phyloP scores from a whole-genome alignment of 2,329 filamentous ascomycete species.

The Aureobasidium sp. region DNA sequence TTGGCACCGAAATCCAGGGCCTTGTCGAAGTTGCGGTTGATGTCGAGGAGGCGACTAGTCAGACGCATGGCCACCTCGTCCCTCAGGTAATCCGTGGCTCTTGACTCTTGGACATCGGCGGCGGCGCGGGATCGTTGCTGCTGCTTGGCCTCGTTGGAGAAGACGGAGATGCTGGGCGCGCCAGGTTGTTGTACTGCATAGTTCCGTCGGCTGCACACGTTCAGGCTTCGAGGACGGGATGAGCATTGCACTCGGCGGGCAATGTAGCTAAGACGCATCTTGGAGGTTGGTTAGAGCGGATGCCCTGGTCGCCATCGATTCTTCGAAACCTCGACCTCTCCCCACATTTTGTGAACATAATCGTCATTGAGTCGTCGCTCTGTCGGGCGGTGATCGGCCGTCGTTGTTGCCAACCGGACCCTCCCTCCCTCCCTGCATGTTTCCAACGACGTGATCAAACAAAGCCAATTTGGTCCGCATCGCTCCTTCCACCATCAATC shows the following conservation, averaged over 20 bases:
- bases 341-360: not conserved
- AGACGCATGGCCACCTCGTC: constrained; percentile 82
- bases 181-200: constrained; percentile 76
- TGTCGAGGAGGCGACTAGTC: constrained; percentile 81
- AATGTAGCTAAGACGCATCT: not conserved
- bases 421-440: too few species aligned
- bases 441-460: not conserved
- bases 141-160: constrained; percentile 81
- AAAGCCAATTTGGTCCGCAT: not conserved
- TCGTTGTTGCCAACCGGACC: not conserved
- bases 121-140: constrained; percentile 85
- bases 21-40: constrained; percentile 75
- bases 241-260: constrained; percentile 7
- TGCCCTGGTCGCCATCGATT: not conserved
- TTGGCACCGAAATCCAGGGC: constrained; percentile 93
- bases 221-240: not conserved
- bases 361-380: not conserved
- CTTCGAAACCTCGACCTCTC: constrained; percentile 4
- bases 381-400: not conserved
- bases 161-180: constrained; percentile 75
- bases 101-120: constrained; percentile 56
- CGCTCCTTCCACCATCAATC: not conserved
- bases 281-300: not conserved
- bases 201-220: not conserved
- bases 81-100: constrained; percentile 83